Conservation (phyloP, 192 early-diverging fungal genomes). For the Coemansia sp. region DNA sequence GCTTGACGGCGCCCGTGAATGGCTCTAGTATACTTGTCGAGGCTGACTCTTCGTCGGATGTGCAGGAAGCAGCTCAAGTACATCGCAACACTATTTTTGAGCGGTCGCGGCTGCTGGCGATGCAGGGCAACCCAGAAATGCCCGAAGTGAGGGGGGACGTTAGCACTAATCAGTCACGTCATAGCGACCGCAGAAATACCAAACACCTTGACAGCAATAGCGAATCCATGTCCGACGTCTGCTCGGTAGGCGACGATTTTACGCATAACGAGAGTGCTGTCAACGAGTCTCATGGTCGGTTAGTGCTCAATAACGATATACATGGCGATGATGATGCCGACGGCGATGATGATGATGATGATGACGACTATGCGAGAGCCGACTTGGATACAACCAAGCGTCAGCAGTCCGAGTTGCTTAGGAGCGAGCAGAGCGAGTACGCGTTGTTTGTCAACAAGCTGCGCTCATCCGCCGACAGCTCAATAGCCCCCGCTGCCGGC, state of each 20-base stretch:
- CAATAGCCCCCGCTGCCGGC: background rate
- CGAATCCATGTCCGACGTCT: background rate
- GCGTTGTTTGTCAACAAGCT: conserved; percentile 55
- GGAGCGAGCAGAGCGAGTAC: conserved; percentile 61
- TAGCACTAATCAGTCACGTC: too few relatives aligned
- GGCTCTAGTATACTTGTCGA: background rate
- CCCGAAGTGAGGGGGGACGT: background rate
- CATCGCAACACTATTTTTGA: conserved; percentile 1
- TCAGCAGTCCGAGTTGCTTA: conserved; percentile 21
- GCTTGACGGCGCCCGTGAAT: too few relatives aligned
- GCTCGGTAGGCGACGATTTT: too few relatives aligned
- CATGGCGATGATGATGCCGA: background rate
- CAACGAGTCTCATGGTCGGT: background rate
- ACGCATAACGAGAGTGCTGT: background rate
- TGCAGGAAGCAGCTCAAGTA: background rate
- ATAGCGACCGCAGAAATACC: too few relatives aligned
- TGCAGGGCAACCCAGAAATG: background rate
- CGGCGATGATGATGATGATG: conserved; percentile 11
- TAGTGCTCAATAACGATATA: background rate
- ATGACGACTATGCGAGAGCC: conserved; percentile 46
- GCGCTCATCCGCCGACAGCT: background rate
- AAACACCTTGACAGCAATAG: background rate
- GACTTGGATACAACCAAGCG: conserved; percentile 19
- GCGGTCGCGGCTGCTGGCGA: background rate
- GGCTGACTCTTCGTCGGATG: background rate